Evolutionary conservation across 2,329 filamentous ascomycete genomes (phyloP).

Genomic region (Apiospora rasikravindrae): DNA sequence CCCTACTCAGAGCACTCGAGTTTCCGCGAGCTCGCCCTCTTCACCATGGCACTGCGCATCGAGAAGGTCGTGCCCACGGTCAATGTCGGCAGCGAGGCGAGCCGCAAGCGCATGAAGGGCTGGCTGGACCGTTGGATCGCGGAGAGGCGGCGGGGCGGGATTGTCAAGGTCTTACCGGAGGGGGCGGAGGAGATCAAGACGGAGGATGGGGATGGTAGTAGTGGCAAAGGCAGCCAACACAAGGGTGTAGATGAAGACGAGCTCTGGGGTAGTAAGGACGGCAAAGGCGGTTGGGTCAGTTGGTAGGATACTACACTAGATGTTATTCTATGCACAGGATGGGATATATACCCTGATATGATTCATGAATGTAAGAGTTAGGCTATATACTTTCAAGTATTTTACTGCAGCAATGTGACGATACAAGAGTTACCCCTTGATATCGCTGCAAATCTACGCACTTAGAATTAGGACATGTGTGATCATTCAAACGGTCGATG

Average conservation of each 20-base stretch:
- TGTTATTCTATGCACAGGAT: neutral
- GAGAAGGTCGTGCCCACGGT: slow-evolving; percentile 93
- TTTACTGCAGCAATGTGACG: neutral
- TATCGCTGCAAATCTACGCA: too few relatives aligned
- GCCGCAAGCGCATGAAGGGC: slow-evolving; percentile 64
- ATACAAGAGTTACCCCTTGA: neutral
- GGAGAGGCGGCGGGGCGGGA: slow-evolving; percentile 61
- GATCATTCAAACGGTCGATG: too few relatives aligned
- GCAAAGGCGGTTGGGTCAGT: slow-evolving; percentile 44
- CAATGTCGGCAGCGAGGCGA: slow-evolving; percentile 70
- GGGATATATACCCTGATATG: slow-evolving; percentile 6
- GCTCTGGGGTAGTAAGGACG: slow-evolving; percentile 49
- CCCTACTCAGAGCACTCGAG: slow-evolving; percentile 96
- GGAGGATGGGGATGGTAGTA: slow-evolving; percentile 30
- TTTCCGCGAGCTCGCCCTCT: slow-evolving; percentile 93
- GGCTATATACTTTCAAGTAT: neutral
- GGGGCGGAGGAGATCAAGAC: slow-evolving; percentile 36
- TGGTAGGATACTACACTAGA: slow-evolving; percentile 39
- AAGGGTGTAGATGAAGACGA: slow-evolving; percentile 36
- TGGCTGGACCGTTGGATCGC: slow-evolving; percentile 69
- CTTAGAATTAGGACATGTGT: too few relatives aligned
- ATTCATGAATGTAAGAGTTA: neutral
- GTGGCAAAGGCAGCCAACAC: slow-evolving; percentile 36
- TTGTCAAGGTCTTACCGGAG: slow-evolving; percentile 52
- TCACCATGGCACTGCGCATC: slow-evolving; percentile 85